A percentile compares a stretch with the other conserved stretches of the same genome.
phyloP scores from a whole-genome alignment of 768 basidiomycete genomes.

The Lactifluus volemus region DNA sequence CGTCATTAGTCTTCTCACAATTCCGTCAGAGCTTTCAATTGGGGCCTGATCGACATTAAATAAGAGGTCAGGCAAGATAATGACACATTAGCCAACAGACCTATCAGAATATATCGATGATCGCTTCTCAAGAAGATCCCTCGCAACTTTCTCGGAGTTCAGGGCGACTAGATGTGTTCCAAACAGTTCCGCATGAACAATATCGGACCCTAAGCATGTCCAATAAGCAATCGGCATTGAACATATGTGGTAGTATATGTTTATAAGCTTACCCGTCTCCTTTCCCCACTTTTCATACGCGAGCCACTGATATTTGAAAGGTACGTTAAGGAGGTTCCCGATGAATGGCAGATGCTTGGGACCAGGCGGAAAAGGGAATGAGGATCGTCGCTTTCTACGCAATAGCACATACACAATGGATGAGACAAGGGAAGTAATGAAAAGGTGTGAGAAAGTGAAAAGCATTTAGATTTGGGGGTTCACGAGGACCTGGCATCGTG shows the following conservation, averaged over 20 bases:
- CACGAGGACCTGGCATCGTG: too few relatives aligned
- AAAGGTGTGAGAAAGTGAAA: background rate
- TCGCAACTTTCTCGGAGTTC: slow-evolving; percentile 25
- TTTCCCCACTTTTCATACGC: slow-evolving; percentile 18
- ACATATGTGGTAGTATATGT: background rate
- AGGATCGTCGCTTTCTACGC: background rate
- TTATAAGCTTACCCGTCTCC: slow-evolving; percentile 17
- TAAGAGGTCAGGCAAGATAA: background rate
- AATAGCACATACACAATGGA: background rate
- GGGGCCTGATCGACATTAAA: slow-evolving; percentile 8
- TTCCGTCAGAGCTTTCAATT: slow-evolving; percentile 24
- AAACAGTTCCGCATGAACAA: slow-evolving; percentile 22
- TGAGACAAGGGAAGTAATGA: background rate
- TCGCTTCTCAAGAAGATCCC: slow-evolving; percentile 26
- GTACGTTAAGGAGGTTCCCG: slow-evolving; percentile 21
- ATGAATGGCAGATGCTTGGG: slow-evolving; percentile 20
- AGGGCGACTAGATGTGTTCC: slow-evolving; percentile 24
- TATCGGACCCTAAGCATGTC: slow-evolving; percentile 20
- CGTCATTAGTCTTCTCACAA: slow-evolving; percentile 15
- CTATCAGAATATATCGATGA: slow-evolving; percentile 29
- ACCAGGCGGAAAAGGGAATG: slow-evolving; percentile 12
- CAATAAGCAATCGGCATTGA: background rate
- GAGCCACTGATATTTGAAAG: slow-evolving; percentile 16
- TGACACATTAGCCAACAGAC: slow-evolving; percentile 2
- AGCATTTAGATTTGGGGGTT: background rate